Base-by-base conservation (phyloP, 2,329 filamentous ascomycete species). In the Helicocarpus griseus region DNA sequence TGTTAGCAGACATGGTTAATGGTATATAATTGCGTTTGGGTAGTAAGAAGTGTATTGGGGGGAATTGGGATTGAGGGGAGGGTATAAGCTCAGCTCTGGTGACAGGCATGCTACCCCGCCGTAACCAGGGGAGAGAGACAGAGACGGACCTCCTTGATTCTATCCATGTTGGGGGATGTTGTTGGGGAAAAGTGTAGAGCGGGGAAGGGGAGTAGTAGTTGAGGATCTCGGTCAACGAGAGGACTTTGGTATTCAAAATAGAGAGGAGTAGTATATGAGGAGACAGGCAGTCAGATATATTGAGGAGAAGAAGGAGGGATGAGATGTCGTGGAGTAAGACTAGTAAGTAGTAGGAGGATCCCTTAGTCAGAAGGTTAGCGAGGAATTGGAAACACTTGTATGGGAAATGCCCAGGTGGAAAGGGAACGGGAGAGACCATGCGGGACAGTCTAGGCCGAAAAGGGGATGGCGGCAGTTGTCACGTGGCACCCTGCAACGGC, bases 121-220 rank as follows among this genome's bases (percentile, higher is more conserved):
- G 62, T 61, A 54, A 61, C 60, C 63, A 64, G 61, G 55, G 52
- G 48, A 51, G 49, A 49, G 49, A 62, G 59, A 79, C 85, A 78
- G 73, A 90, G 59, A 79, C 85, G 78, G 73, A 90, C 87, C 80
- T 89, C 85, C 83, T 88, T 90, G 73, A 93, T 90, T 74, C 85
- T 86, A 73, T 93, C 87, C 87, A 91, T 91, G 66, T 66, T 79
- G 69, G 62, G 55, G 53, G 53, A 5, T 40, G 53, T 49, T 61
- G 61, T 57, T 57, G 60, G 61, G 64, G 61, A 61, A 62, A 65
- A 64, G 58, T 53, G 56, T 64, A 61, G 62, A 60, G 62, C 56
- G 44, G 43, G 22, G 52, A 47, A 54, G 19, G 43, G 48, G 49
- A 50, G 50, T 53, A 54, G 50, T 5, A 35, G 29, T 4, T 17